phyloP scores from a whole-genome alignment of 768 basidiomycete species.

The Hypholoma fasciculare region DNA sequence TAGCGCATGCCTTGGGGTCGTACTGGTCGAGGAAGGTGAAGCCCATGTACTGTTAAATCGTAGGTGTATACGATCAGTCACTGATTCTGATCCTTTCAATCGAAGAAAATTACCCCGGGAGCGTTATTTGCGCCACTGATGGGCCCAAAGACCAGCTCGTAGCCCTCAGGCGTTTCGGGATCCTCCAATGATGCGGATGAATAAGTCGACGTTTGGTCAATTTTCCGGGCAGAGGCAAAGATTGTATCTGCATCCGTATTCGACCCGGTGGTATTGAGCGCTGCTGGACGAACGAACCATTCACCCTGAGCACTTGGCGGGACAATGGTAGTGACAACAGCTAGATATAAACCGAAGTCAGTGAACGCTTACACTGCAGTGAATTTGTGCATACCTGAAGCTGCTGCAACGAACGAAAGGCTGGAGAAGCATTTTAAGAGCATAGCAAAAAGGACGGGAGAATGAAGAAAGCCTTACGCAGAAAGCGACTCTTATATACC shows the following conservation, averaged over 20 bases:
- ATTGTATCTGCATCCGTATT: slow-evolving; percentile 1
- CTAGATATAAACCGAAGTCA: neutral
- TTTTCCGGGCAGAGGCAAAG: neutral
- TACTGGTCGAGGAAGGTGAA: slow-evolving; percentile 5
- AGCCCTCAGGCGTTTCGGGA: slow-evolving; percentile 1
- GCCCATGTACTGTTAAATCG: slow-evolving; percentile 1
- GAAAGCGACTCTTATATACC: no score
- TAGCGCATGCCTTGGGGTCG: slow-evolving; percentile 1
- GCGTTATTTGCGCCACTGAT: slow-evolving; percentile 3
- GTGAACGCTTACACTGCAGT: neutral
- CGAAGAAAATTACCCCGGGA: neutral
- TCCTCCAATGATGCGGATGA: neutral
- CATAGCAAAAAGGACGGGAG: neutral
- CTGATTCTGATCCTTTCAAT: neutral
- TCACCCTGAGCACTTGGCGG: neutral
- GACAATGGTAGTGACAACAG: neutral
- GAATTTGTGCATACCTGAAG: neutral
- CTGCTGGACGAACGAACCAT: neutral
- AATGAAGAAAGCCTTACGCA: neutral
- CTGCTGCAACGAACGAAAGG: neutral
- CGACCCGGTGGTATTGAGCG: neutral
- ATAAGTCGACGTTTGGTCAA: neutral
- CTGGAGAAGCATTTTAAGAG: neutral
- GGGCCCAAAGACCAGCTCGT: slow-evolving; percentile 6
- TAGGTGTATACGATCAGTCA: neutral